Conservation (phyloP, 441 rosid genomes). For the Iberis amara region DNA sequence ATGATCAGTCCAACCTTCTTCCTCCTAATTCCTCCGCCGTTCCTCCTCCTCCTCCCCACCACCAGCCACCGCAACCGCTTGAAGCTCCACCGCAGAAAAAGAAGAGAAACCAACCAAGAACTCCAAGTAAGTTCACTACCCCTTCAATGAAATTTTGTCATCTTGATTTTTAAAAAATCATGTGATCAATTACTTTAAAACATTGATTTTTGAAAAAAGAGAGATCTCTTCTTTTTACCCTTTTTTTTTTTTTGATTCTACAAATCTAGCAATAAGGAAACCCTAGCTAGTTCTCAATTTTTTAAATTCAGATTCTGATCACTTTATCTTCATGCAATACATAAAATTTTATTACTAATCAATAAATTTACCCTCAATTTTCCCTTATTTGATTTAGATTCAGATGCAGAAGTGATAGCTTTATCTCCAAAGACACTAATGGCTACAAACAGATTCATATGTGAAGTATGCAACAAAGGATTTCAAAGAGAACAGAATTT, state of each 20-base stretch:
- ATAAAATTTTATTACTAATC: neutral
- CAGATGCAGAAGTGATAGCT: constrained; percentile 88
- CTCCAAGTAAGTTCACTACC: constrained; percentile 48
- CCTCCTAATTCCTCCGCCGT: constrained; percentile 48
- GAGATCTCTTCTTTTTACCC: too few species aligned
- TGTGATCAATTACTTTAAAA: neutral
- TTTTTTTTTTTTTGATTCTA: too few species aligned
- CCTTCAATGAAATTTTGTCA: constrained; percentile 7
- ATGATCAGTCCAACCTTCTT: constrained; percentile 51
- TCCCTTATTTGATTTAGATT: constrained; percentile 28
- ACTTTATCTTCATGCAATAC: constrained; percentile 23
- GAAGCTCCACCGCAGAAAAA: constrained; percentile 59
- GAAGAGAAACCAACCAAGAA: constrained; percentile 84
- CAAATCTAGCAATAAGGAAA: too few species aligned
- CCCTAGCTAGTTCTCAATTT: too few species aligned
- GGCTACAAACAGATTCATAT: constrained; percentile 92
- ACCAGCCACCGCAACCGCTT: constrained; percentile 31
- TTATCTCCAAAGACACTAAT: constrained; percentile 86
- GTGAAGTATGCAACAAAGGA: constrained; percentile 96
- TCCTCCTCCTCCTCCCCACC: constrained; percentile 39
- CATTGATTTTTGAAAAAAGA: neutral
- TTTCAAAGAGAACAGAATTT: constrained; percentile 92
- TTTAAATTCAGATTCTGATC: too few species aligned
- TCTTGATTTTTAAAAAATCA: constrained; percentile 14
- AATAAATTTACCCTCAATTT: neutral